A percentile compares a stretch with the other conserved stretches of the same genome.
Conservation (phyloP, 2,329 filamentous ascomycete species). For the Diaporthe ampelina region DNA sequence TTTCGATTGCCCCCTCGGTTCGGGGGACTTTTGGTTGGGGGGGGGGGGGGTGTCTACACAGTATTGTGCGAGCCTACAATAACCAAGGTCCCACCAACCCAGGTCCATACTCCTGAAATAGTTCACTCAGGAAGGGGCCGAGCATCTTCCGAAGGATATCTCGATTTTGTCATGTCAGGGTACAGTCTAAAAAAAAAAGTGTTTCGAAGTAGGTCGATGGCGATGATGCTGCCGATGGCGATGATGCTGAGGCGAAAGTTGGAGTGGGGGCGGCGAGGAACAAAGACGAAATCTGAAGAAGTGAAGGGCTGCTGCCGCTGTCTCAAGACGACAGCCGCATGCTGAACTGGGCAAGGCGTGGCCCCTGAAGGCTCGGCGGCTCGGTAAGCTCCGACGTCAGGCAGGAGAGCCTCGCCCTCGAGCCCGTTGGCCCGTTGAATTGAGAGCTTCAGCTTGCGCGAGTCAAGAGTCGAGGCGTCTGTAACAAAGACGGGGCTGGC, state of each 20-base stretch:
- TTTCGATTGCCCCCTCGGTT: slow-evolving; percentile 2
- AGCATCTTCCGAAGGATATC: slow-evolving; percentile 18
- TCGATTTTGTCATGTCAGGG: neutral
- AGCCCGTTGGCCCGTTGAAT: slow-evolving; percentile 1
- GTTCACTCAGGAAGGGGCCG: slow-evolving; percentile 21
- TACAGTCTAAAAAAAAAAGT: neutral
- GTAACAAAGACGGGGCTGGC: slow-evolving; percentile 18
- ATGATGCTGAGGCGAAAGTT: neutral
- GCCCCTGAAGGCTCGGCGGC: slow-evolving; percentile 26
- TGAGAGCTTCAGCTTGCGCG: slow-evolving; percentile 2
- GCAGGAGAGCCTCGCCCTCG: slow-evolving; percentile 2
- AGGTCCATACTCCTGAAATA: slow-evolving; percentile 29
- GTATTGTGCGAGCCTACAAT: neutral
- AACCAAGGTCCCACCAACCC: neutral
- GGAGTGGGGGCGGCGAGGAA: neutral
- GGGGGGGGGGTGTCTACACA: neutral
- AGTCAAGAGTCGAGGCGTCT: slow-evolving; percentile 9
- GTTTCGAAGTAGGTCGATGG: slow-evolving; percentile 10
- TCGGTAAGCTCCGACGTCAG: slow-evolving; percentile 35
- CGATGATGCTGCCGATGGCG: neutral
- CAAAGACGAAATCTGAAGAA: slow-evolving; percentile 19
- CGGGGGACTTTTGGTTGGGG: neutral
- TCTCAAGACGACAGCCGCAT: slow-evolving; percentile 38
- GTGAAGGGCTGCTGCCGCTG: slow-evolving; percentile 34
- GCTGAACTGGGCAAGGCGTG: slow-evolving; percentile 18